phyloP scores from a whole-genome alignment of 1,284 basidiomycete genomes.

The Irpex sp. region DNA sequence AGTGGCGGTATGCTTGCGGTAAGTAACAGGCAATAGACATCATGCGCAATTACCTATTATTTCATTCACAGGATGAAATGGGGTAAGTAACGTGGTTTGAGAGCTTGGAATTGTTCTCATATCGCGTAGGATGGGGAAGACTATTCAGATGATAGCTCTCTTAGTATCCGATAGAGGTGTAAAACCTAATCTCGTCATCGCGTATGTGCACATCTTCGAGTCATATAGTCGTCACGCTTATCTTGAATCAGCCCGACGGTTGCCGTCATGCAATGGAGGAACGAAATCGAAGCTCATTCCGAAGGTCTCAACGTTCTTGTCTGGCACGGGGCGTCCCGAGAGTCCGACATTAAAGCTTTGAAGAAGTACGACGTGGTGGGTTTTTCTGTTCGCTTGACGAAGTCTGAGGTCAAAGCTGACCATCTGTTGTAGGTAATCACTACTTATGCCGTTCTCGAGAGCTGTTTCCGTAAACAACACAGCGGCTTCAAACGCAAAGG shows the following conservation, averaged over 20 bases:
- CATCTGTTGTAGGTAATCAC: conserved; percentile 49
- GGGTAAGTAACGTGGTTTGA: conserved; percentile 46
- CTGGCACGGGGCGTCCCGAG: conserved; percentile 85
- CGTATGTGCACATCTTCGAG: conserved; percentile 46
- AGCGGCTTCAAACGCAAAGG: conserved; percentile 89
- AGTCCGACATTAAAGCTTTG: conserved; percentile 63
- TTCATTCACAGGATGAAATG: conserved; percentile 77
- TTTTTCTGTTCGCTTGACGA: conserved; percentile 9
- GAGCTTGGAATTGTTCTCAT: neutral
- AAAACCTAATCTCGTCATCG: conserved; percentile 89
- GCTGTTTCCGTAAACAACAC: conserved; percentile 90
- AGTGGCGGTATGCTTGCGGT: conserved; percentile 92
- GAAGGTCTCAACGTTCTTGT: conserved; percentile 79
- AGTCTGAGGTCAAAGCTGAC: neutral
- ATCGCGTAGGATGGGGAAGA: conserved; percentile 88
- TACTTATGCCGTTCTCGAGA: conserved; percentile 87
- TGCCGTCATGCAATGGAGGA: conserved; percentile 98
- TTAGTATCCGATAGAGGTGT: conserved; percentile 71
- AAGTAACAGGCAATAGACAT: conserved; percentile 7
- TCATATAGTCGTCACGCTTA: neutral
- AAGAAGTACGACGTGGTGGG: conserved; percentile 86
- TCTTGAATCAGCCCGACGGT: conserved; percentile 72
- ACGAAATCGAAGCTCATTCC: conserved; percentile 87
- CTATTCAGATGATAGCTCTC: conserved; percentile 94
- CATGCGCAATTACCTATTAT: neutral